Conservation (phyloP, 495 filamentous ascomycete genomes). For the Bombardia bombarda region DNA sequence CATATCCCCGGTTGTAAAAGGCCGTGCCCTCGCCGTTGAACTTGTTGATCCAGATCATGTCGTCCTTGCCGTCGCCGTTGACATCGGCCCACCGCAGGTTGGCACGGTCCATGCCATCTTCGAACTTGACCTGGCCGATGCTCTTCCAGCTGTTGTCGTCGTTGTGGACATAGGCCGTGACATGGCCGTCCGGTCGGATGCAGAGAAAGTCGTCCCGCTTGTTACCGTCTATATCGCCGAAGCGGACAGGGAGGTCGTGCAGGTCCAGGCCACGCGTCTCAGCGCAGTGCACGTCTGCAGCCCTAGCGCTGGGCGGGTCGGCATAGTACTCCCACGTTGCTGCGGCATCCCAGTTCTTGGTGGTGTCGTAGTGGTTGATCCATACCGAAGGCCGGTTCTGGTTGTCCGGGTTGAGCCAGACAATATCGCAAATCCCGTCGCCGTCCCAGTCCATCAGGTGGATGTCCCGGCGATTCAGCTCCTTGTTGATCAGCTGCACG, state of each 20-base stretch:
- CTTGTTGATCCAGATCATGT: constrained; percentile 22
- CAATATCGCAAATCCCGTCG: constrained; percentile 22
- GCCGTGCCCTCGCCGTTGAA: constrained; percentile 8
- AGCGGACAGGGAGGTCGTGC: constrained; percentile 12
- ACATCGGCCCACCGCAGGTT: constrained; percentile 21
- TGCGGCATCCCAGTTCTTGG: constrained; percentile 1
- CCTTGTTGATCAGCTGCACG: neutral
- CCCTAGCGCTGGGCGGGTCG: neutral
- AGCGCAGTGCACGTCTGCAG: constrained; percentile 7
- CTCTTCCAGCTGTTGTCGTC: constrained; percentile 3
- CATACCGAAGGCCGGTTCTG: constrained; percentile 11
- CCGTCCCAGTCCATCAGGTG: constrained; percentile 24
- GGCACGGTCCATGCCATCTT: constrained; percentile 13
- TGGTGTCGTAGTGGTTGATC: constrained; percentile 16
- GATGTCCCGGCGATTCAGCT: constrained; percentile 16
- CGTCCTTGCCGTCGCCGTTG: constrained; percentile 19
- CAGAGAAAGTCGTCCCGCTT: constrained; percentile 19
- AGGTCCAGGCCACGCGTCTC: constrained; percentile 16
- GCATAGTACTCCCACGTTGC: constrained; percentile 1
- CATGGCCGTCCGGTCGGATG: constrained; percentile 12
- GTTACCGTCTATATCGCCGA: constrained; percentile 28
- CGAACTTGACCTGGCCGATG: constrained; percentile 14
- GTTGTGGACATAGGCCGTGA: constrained; percentile 13
- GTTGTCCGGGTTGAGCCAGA: constrained; percentile 12
- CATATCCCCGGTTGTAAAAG: constrained; percentile 7